phyloP scores from a whole-genome alignment of 129 eudicot species.

The Daucus carota region DH1_v3.0 NC_030384.2:48153501-48154000 shows the following conservation, averaged over 20 bases:
- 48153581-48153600: not conserved
- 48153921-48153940: too few species aligned
- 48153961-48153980: too few species aligned
- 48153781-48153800: conserved; percentile 54
- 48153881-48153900: too few species aligned
- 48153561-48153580: not conserved
- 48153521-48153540: not conserved
- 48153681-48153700: conserved; percentile 26
- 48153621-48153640: conserved; percentile 3
- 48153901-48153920: too few species aligned
- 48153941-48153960: too few species aligned
- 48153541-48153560: too few species aligned
- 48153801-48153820: conserved; percentile 66
- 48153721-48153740: conserved; percentile 29
- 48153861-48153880: too few species aligned
- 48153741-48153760: conserved; percentile 26
- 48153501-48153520: not conserved
- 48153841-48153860: too few species aligned
- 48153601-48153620: conserved; percentile 3
- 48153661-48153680: conserved; percentile 24
- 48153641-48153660: conserved; percentile 21
- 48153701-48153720: conserved; percentile 49
- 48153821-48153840: not conserved
- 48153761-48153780: conserved; percentile 31
- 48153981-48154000: too few species aligned